Evolutionary conservation across 305 asterid genomes (phyloP), one percentile per base, ranked within the genome.

Genomic region (Fraxinus ornus): DNA sequence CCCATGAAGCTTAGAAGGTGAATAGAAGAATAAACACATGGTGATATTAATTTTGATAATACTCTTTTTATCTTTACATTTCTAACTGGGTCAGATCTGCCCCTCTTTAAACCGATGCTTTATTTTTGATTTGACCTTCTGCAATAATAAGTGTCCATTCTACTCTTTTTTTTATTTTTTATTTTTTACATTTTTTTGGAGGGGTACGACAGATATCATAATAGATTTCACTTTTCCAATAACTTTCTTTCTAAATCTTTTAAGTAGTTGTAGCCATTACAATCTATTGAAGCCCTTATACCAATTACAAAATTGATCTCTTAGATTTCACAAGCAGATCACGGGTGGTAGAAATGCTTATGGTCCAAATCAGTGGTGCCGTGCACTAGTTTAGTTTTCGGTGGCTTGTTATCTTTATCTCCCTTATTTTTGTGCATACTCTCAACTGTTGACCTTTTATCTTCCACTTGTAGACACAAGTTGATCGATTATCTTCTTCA

Each of bases 1-100:
- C 3, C 0, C 5, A 79, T 72, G 30, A 85, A 80, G 79, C 81
- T 83, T 0, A 82, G 86, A 66, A 89, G 88, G 91, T 88, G 10
- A 3, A 13, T 21, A 37, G 19, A 64, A 33, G 81, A 30, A 26
- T 21, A 49, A 15, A 8, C 36, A 12, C 5, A 76, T 17, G 10
- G 3, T 24, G 37, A 75, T 24, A 37, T 3, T 2, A 7, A 13
- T 44, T 44, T 44, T 44, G 55, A 44, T 44, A 10, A 44, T 44
- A 37, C 44, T 37, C 44, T 37, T 37, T 37, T 37, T 7, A 7
- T 37, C 12, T 37, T 37, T 37, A 7, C 44, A 7, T 37, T 37
- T 7, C 44, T 37, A 7, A 37, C 12, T 37, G 3, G 13, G 47
- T 39, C 13, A 39, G 47, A 39, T 39, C 13, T 39, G 13, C 47